phyloP scores from a whole-genome alignment of 352 stramenopile species.

The Phytophthora sojae region DNA sequence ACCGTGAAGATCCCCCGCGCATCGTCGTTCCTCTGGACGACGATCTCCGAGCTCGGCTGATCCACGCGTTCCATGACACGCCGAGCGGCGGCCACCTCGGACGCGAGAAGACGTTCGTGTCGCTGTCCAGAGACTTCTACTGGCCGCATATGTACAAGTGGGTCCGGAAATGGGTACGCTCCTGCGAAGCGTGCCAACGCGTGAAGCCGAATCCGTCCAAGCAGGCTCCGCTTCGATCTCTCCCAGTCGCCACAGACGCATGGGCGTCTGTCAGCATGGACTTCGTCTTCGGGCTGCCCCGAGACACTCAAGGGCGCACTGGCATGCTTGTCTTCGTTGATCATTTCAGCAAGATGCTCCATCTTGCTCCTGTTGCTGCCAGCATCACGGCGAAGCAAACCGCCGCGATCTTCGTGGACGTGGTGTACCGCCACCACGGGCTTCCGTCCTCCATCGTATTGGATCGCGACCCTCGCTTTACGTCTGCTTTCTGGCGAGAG shows the following conservation, averaged over 20 bases:
- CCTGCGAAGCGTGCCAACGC: neutral
- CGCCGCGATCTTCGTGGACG: neutral
- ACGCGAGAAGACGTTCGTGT: neutral
- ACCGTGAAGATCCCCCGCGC: neutral
- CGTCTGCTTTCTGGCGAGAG: neutral
- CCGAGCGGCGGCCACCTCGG: neutral
- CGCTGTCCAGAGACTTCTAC: neutral
- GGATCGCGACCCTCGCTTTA: neutral
- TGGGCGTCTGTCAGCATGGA: neutral
- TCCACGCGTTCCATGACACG: neutral
- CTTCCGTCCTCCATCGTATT: neutral
- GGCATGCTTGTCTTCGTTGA: neutral
- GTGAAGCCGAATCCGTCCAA: neutral
- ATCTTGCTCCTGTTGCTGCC: neutral
- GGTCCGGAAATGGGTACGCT: neutral
- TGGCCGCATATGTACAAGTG: neutral
- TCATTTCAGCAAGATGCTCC: neutral
- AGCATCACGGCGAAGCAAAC: neutral
- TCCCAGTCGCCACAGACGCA: neutral
- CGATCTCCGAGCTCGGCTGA: neutral
- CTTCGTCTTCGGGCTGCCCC: neutral
- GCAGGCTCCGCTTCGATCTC: neutral
- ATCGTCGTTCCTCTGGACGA: neutral
- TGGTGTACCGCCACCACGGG: neutral
- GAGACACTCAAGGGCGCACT: neutral